These are phyloP conservation scores for Suillus clintonianus DNA, from an alignment of 768 basidiomycete genomes.

Conservation along the genomic window DNA sequence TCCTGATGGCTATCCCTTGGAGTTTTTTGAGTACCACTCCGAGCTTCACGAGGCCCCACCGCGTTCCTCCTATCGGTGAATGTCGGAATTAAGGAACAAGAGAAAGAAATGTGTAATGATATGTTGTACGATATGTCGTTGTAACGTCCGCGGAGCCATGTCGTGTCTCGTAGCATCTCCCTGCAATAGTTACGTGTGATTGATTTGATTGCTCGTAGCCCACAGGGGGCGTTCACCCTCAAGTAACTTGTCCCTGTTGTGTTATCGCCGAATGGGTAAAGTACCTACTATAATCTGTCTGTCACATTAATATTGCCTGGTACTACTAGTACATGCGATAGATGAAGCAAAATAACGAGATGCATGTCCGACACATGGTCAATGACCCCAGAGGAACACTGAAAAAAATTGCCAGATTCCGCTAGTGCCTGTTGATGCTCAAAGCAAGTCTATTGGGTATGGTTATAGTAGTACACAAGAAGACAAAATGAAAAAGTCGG, in stretches of 20 bases:
- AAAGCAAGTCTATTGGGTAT: conserved; percentile 16
- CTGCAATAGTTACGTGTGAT: conserved; percentile 1
- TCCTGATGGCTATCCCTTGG: conserved; percentile 51
- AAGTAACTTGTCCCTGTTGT: background rate
- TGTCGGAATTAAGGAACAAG: background rate
- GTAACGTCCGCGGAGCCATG: conserved; percentile 1
- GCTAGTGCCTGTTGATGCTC: background rate
- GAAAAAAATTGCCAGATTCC: no score
- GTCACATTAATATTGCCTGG: background rate
- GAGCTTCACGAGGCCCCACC: conserved; percentile 3
- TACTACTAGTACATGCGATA: background rate
- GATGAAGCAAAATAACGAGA: background rate
- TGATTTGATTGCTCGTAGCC: background rate
- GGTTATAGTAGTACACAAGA: background rate
- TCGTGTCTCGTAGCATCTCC: background rate
- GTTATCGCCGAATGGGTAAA: background rate
- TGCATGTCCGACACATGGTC: background rate
- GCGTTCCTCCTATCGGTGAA: background rate
- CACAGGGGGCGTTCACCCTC: background rate
- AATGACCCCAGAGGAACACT: background rate
- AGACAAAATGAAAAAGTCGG: conserved; percentile 2
- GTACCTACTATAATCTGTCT: background rate
- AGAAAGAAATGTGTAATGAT: background rate
- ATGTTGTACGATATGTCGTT: conserved; percentile 1
- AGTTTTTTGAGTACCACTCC: conserved; percentile 24